These are phyloP conservation scores for Saksenaea vasiformis DNA, from an alignment of 371 early-diverging fungal species.

Conservation along the genomic window DNA sequence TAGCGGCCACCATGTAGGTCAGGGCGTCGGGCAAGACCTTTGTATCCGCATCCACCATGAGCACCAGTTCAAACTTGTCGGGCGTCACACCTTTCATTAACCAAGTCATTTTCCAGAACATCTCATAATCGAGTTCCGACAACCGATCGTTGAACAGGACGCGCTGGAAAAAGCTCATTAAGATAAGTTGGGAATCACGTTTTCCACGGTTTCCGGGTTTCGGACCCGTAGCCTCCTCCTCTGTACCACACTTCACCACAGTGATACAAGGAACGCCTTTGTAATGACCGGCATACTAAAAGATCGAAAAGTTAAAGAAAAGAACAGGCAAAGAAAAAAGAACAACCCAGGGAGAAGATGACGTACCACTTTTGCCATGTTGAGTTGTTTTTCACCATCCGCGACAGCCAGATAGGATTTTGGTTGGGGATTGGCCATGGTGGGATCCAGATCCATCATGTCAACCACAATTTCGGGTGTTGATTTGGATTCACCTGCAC, in stretches of 20 bases:
- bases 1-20: slow-evolving; percentile 77
- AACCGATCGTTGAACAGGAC: slow-evolving; percentile 92
- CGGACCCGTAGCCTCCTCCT: slow-evolving; percentile 61
- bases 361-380: slow-evolving; percentile 84
- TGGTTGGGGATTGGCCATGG: slow-evolving; percentile 57
- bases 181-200: slow-evolving; percentile 94
- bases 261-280: slow-evolving; percentile 83
- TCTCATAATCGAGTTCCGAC: slow-evolving; percentile 94
- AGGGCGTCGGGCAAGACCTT: slow-evolving; percentile 78
- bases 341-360: not conserved
- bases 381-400: slow-evolving; percentile 88
- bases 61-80: slow-evolving; percentile 84
- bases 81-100: slow-evolving; percentile 85
- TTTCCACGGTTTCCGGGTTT: slow-evolving; percentile 98
- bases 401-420: slow-evolving; percentile 89
- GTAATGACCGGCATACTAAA: slow-evolving; percentile 88
- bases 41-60: slow-evolving; percentile 99
- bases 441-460: slow-evolving; percentile 70
- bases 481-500: slow-evolving; percentile 47
- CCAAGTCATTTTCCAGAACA: slow-evolving; percentile 88
- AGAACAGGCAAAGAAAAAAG: not conserved
- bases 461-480: slow-evolving; percentile 77
- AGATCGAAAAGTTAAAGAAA: not conserved
- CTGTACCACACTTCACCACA: slow-evolving; percentile 90
- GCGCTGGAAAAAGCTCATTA: slow-evolving; percentile 96